Percentiles rank a stretch among this genome's conserved stretches.
Conservation (phyloP, 352 stramenopile species). For the Globisporangium viniferum region DNA sequence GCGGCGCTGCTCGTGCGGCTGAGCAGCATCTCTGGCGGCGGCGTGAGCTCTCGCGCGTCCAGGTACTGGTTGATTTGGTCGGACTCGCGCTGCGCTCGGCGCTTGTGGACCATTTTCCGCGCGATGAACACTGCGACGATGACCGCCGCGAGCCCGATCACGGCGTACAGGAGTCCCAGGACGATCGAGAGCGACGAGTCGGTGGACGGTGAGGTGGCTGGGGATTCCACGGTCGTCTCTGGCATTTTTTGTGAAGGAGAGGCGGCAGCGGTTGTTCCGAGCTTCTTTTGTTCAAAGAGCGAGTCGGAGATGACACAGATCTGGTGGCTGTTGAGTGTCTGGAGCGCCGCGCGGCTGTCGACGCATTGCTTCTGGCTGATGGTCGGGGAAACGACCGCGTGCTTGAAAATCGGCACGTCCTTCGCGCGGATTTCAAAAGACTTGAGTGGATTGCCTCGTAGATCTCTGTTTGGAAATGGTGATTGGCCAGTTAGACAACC, state of each 20-base stretch:
- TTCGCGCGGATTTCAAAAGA: conserved; percentile 16
- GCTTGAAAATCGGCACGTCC: conserved; percentile 4
- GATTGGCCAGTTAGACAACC: neutral
- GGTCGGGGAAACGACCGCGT: neutral
- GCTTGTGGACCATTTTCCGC: conserved; percentile 14
- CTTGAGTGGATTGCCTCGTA: conserved; percentile 11
- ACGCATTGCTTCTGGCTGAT: conserved; percentile 1
- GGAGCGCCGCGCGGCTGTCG: conserved; percentile 6
- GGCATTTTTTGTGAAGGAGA: neutral
- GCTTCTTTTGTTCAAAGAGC: conserved; percentile 14
- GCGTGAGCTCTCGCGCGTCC: conserved; percentile 10
- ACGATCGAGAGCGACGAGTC: neutral
- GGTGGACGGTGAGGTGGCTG: neutral
- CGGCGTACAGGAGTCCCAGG: neutral
- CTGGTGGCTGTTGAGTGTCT: conserved; percentile 5
- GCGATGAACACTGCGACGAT: conserved; percentile 16
- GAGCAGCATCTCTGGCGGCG: neutral
- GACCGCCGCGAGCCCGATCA: conserved; percentile 16
- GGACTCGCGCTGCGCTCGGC: conserved; percentile 20
- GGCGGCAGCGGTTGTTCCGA: too few species aligned
- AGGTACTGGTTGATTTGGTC: conserved; percentile 14
- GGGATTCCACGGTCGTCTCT: neutral
- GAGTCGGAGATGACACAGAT: conserved; percentile 19
- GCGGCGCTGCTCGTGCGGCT: neutral
- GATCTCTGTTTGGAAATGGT: conserved; percentile 1